phyloP scores from a whole-genome alignment of 192 early-diverging fungal genomes.

The Mortierella hygrophila region DNA sequence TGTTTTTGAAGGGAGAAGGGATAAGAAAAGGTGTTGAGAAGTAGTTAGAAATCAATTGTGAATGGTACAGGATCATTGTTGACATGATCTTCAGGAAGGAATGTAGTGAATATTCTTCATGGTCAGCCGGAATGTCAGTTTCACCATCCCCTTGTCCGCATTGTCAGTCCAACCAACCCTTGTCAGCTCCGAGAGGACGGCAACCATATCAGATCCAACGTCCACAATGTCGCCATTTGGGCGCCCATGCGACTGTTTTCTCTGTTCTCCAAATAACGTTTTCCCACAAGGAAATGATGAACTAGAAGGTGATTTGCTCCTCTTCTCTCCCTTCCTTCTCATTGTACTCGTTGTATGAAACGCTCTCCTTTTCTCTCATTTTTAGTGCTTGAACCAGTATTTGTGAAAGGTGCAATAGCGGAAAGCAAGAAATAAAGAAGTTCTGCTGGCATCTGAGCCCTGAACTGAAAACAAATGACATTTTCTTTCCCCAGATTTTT shows the following conservation, averaged over 20 bases:
- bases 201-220: background rate
- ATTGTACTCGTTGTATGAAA: background rate
- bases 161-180: background rate
- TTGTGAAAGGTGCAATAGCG: background rate
- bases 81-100: too few species aligned
- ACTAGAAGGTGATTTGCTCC: background rate
- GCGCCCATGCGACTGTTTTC: background rate
- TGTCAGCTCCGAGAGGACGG: background rate
- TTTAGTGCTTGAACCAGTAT: background rate
- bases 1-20: too few species aligned
- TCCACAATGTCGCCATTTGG: background rate
- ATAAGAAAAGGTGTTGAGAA: background rate
- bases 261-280: background rate
- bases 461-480: background rate
- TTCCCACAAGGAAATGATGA: background rate
- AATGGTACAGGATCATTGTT: too few species aligned
- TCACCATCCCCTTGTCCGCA: too few species aligned
- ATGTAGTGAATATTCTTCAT: too few species aligned
- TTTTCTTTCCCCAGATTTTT: slow-evolving; percentile 26
- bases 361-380: background rate
- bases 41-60: too few species aligned
- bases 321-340: background rate
- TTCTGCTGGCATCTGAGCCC: background rate
- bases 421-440: too few species aligned
- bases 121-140: too few species aligned